Percentiles rank a stretch among this genome's conserved stretches.
Evolutionary conservation across 257 asterid genomes (phyloP).

Genomic region (Solanum lignicaule): DNA sequence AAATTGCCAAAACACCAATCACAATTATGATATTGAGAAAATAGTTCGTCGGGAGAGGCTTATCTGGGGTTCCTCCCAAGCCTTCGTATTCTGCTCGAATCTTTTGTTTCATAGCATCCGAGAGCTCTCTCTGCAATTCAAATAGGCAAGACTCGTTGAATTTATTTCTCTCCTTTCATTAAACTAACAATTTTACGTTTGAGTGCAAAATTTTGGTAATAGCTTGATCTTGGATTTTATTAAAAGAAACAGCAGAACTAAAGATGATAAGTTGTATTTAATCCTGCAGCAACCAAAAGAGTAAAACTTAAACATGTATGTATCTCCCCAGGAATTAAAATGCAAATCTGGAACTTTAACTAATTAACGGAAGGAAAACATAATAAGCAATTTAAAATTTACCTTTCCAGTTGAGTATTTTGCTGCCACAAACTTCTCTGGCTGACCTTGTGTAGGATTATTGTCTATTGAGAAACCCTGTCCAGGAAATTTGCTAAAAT

Average conservation of each 20-base stretch:
- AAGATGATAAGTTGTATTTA: constrained; percentile 54
- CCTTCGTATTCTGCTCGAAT: constrained; percentile 86
- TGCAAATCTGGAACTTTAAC: not conserved
- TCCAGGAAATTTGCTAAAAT: not conserved
- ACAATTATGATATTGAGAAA: constrained; percentile 82
- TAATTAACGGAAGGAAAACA: not conserved
- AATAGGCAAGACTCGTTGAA: constrained; percentile 40
- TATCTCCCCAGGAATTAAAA: not conserved
- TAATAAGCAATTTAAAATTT: not conserved
- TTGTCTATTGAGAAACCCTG: constrained; percentile 81
- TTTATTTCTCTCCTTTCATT: constrained; percentile 38
- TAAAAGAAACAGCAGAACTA: constrained; percentile 38
- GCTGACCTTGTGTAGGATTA: constrained; percentile 28
- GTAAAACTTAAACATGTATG: constrained; percentile 16
- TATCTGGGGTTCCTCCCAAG: constrained; percentile 90
- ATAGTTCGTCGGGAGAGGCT: constrained; percentile 89
- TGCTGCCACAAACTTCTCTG: constrained; percentile 83
- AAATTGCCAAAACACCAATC: constrained; percentile 71
- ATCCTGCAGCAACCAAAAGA: constrained; percentile 65
- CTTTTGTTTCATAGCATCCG: constrained; percentile 89
- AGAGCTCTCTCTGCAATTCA: constrained; percentile 93
- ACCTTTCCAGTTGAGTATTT: constrained; percentile 89
- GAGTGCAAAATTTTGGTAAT: constrained; percentile 37
- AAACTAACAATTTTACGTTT: constrained; percentile 35
- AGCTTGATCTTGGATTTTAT: constrained; percentile 44